Percentiles rank a stretch among this genome's conserved stretches.
phyloP scores from a whole-genome alignment of 129 eudicot species.

The Pulicaria dysenterica region DNA sequence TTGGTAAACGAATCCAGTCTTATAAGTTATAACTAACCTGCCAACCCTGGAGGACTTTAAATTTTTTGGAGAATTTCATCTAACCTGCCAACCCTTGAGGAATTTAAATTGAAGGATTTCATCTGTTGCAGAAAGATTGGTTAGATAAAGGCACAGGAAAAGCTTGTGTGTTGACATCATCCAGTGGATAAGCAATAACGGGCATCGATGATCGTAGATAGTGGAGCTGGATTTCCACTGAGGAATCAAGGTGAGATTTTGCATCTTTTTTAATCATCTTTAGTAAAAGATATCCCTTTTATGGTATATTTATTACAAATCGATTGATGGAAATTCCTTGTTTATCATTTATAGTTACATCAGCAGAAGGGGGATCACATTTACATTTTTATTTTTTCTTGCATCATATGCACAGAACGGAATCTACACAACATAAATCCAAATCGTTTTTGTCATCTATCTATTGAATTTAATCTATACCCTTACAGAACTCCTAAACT shows the following conservation, averaged over 20 bases:
- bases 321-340: background rate
- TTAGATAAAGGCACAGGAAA: constrained; percentile 78
- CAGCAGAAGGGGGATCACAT: constrained; percentile 1
- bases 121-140: constrained; percentile 82
- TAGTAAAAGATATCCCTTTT: background rate
- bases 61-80: no score
- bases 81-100: no score
- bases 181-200: constrained; percentile 72
- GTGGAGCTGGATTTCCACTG: constrained; percentile 71
- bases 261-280: background rate
- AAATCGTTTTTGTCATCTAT: no score
- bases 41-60: no score
- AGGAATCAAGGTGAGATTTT: constrained; percentile 81
- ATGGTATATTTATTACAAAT: no score
- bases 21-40: no score
- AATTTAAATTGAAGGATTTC: no score
- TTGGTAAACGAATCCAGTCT: no score
- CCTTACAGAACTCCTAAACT: no score
- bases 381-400: background rate
- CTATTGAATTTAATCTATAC: no score
- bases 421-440: no score
- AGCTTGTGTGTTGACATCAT: constrained; percentile 73
- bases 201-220: constrained; percentile 94
- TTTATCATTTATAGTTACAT: background rate
- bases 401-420: no score